A percentile compares a stretch with the other conserved stretches of the same genome.
Evolutionary conservation across 75 land plant species (phyloP).

Genomic region (Cupressus sempervirens): DNA sequence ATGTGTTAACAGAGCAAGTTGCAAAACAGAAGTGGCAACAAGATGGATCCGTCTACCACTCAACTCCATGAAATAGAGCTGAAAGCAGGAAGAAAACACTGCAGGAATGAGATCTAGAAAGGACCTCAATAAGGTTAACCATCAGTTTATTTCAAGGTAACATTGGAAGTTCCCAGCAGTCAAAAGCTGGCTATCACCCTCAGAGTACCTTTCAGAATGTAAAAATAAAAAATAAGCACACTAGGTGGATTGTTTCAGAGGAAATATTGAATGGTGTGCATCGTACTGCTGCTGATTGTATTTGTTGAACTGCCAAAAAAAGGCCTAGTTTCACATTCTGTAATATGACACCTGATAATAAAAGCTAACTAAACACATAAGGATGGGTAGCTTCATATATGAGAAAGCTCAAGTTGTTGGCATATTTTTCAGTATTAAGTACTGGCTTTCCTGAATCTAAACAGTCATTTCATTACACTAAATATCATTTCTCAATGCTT

Average conservation of each 20-base stretch:
- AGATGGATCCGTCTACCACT: neutral
- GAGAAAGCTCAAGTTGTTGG: constrained; percentile 4
- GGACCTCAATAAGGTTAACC: neutral
- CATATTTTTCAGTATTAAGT: neutral
- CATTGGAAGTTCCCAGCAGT: neutral
- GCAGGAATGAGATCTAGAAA: neutral
- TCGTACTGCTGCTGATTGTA: neutral
- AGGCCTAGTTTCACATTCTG: neutral
- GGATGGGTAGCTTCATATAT: neutral
- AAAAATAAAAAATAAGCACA: neutral
- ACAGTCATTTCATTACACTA: neutral
- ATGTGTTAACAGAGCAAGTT: neutral
- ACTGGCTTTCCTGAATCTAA: neutral
- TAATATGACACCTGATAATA: neutral
- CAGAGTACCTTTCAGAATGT: neutral
- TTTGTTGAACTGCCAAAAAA: neutral
- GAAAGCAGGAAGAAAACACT: neutral
- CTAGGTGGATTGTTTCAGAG: neutral
- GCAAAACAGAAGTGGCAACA: neutral
- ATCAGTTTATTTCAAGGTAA: neutral
- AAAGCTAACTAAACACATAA: neutral
- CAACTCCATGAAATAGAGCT: neutral
- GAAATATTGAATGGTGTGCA: neutral
- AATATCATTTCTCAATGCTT: neutral
- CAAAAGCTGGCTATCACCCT: neutral